Base-by-base conservation (phyloP, 2,329 filamentous ascomycete species). In the Aspergillus sojae region DNA sequence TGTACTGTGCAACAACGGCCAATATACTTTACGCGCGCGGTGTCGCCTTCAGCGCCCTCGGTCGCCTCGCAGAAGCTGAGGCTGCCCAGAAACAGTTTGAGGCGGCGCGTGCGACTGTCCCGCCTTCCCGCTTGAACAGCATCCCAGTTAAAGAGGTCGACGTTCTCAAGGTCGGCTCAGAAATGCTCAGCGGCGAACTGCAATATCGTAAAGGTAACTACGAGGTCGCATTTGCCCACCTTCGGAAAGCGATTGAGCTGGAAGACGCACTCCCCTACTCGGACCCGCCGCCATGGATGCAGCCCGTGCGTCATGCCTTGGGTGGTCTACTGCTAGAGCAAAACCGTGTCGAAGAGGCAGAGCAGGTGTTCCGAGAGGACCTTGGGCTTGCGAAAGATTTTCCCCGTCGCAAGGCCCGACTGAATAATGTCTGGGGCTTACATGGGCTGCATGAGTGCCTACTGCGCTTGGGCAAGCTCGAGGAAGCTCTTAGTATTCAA, bases 261-360 rank as follows among this genome's bases (percentile, higher is more conserved):
- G 88, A 91, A 67, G 89, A 91, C 67, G 76, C 74, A 0, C 80
- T 93, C 23, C 86, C 86, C 0, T 92, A 90, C 65, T 87, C 89
- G 34, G 90, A 93, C 72, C 90, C 90, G 0, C 91, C 89, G 89
- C 88, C 88, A 0, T 92, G 90, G 90, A 92, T 92, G 89, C 88
- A 90, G 70, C 90, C 90, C 0, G 85, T 86, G 0, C 80, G 89
- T 1, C 90, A 92, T 74, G 89, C 90, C 0, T 89, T 88, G 60
- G 89, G 87, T 1, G 90, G 89, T 0, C 78, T 93, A 1, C 75
- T 91, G 19, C 78, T 91, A 19, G 90, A 92, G 70, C 89, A 90
- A 70, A 86, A 84, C 0, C 78, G 77, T 5, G 76, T 84, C 1
- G 80, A 84, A 12, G 79, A 89, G 58, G 88, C 88, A 0, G 75